Conservation (phyloP, 2,329 filamentous ascomycete species). For the Fusarium setosum region DNA sequence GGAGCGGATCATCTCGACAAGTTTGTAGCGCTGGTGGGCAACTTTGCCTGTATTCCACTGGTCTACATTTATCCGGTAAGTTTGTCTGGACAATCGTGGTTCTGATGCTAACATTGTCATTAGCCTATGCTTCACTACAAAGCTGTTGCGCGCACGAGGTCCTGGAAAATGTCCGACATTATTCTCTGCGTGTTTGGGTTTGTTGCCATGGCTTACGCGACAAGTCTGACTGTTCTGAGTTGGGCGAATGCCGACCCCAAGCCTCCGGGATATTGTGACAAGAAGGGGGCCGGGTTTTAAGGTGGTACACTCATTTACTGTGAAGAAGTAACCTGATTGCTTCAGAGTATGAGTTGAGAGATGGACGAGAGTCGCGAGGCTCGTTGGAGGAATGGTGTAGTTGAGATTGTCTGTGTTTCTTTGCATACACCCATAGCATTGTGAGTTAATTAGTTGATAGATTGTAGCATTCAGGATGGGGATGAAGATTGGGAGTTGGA, state of each 20-base stretch:
- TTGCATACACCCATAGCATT: constrained; percentile 36
- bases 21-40: constrained; percentile 95
- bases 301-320: neutral
- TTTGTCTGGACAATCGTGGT: constrained; percentile 36
- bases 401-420: constrained; percentile 30
- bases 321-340: neutral
- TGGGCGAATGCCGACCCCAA: constrained; percentile 75
- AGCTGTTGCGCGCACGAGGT: constrained; percentile 76
- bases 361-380: constrained; percentile 20
- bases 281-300: constrained; percentile 43
- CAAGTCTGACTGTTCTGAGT: constrained; percentile 83
- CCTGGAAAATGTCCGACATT: constrained; percentile 79
- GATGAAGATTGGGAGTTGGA: constrained; percentile 17
- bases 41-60: constrained; percentile 96
- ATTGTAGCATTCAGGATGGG: constrained; percentile 34
- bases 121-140: constrained; percentile 91
- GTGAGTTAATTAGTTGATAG: constrained; percentile 36
- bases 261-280: constrained; percentile 67
- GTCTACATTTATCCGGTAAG: constrained; percentile 98
- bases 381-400: constrained; percentile 5
- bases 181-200: constrained; percentile 83
- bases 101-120: constrained; percentile 45
- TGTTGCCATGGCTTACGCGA: constrained; percentile 92
- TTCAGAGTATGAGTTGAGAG: constrained; percentile 10
- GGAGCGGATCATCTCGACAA: constrained; percentile 96